Percentiles rank a stretch among this genome's conserved stretches.
Conservation (phyloP, 208 protist genomes). For the Wallacemonas sp. region DNA sequence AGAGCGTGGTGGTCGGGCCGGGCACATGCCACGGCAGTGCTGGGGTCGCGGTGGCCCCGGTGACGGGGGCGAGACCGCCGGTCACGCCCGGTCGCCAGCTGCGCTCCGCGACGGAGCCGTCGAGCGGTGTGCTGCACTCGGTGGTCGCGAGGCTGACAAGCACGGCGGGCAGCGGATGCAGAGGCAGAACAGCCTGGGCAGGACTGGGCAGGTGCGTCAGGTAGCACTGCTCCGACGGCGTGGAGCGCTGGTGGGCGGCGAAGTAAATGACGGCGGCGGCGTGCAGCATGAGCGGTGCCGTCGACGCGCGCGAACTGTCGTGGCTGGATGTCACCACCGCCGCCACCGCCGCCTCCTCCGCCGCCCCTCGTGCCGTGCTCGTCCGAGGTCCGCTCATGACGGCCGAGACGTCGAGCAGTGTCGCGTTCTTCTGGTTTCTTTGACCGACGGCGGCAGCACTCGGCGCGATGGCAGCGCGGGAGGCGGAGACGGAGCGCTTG, state of each 20-base stretch:
- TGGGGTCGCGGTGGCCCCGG: constrained; percentile 6
- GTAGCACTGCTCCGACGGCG: constrained; percentile 3
- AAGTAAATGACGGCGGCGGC: not conserved
- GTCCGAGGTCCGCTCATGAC: too few species aligned
- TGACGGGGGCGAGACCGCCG: not conserved
- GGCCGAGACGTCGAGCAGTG: too few species aligned
- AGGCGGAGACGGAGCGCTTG: too few species aligned
- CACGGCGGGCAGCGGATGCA: constrained; percentile 4
- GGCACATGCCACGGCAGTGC: too few species aligned
- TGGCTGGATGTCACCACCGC: too few species aligned
- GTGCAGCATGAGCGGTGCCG: not conserved
- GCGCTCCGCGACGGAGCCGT: not conserved
- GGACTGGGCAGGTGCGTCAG: constrained; percentile 12
- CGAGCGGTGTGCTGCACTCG: not conserved
- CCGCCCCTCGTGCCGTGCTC: too few species aligned
- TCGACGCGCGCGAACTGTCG: too few species aligned
- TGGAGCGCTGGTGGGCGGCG: not conserved
- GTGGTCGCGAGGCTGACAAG: not conserved
- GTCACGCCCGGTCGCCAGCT: not conserved
- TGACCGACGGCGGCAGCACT: too few species aligned
- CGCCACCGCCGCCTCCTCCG: not conserved
- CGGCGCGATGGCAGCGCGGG: too few species aligned
- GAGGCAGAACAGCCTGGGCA: not conserved
- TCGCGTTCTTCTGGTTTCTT: too few species aligned
- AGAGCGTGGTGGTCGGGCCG: constrained; percentile 6